A percentile compares a stretch with the other conserved stretches of the same genome.
Conservation (phyloP, 495 filamentous ascomycete genomes). For the Lepraria neglecta region DNA sequence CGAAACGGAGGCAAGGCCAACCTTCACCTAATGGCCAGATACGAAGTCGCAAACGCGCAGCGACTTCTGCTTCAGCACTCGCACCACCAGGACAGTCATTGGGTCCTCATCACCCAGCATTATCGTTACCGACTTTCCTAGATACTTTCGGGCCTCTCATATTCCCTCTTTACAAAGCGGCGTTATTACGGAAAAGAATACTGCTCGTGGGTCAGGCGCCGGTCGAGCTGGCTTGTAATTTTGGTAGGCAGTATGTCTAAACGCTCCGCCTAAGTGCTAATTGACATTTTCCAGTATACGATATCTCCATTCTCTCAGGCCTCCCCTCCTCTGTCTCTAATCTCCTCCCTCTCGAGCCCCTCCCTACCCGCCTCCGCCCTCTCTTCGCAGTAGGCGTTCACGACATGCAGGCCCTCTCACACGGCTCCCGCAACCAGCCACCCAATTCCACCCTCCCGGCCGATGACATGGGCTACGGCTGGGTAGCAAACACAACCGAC, state of each 20-base stretch:
- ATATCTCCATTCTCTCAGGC: conserved; percentile 82
- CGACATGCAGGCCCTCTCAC: conserved; percentile 69
- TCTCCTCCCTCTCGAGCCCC: conserved; percentile 54
- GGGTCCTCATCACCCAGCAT: conserved; percentile 75
- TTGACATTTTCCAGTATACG: conserved; percentile 58
- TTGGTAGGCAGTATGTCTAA: conserved; percentile 50
- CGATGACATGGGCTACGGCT: conserved; percentile 56
- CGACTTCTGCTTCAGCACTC: conserved; percentile 55
- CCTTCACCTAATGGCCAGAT: conserved; percentile 37
- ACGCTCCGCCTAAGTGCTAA: conserved; percentile 20
- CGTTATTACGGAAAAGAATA: conserved; percentile 79
- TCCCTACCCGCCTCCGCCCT: conserved; percentile 59
- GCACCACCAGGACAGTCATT: conserved; percentile 63
- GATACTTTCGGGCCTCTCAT: conserved; percentile 83
- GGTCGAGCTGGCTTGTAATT: conserved; percentile 79
- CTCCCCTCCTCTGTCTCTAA: conserved; percentile 59
- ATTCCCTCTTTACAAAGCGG: conserved; percentile 86
- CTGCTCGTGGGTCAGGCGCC: conserved; percentile 78
- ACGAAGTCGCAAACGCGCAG: conserved; percentile 46
- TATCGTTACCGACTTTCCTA: conserved; percentile 67
- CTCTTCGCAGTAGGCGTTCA: conserved; percentile 88
- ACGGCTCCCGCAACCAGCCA: conserved; percentile 37
- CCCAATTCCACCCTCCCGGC: conserved; percentile 17
- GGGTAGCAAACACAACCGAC: conserved; percentile 94
- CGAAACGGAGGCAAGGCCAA: conserved; percentile 10